Conservation (phyloP, 371 early-diverging fungal species). For the Actinomucor elegans region DNA sequence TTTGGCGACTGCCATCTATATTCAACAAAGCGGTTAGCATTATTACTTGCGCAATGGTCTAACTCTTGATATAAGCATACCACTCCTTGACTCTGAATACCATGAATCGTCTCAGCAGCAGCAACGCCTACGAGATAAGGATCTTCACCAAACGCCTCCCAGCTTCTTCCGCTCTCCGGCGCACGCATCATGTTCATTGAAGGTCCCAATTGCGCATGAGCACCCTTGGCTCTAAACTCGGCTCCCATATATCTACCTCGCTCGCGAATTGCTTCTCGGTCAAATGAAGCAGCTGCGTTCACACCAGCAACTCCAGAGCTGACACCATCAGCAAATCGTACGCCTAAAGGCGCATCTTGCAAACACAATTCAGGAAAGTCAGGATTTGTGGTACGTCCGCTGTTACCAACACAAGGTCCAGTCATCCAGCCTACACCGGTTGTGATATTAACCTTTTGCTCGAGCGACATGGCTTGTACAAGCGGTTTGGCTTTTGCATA, state of each 20-base stretch:
- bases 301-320: slow-evolving; percentile 55
- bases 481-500: slow-evolving; percentile 33
- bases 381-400: slow-evolving; percentile 28
- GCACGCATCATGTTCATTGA: slow-evolving; percentile 50
- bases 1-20: slow-evolving; percentile 52
- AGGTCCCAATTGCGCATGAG: slow-evolving; percentile 54
- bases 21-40: no score
- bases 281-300: slow-evolving; percentile 58
- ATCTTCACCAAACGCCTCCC: slow-evolving; percentile 68
- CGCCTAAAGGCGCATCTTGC: slow-evolving; percentile 59
- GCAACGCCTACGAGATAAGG: slow-evolving; percentile 56
- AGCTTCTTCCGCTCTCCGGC: slow-evolving; percentile 55
- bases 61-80: neutral
- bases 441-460: slow-evolving; percentile 47
- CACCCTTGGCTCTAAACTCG: slow-evolving; percentile 56
- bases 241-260: slow-evolving; percentile 55
- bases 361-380: slow-evolving; percentile 61
- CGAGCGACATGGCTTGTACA: slow-evolving; percentile 34
- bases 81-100: slow-evolving; percentile 45
- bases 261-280: slow-evolving; percentile 44
- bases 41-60: no score
- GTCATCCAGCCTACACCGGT: slow-evolving; percentile 53
- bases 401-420: slow-evolving; percentile 55
- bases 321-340: slow-evolving; percentile 38
- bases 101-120: slow-evolving; percentile 35